Evolutionary conservation across 495 filamentous ascomycete genomes (phyloP).

Genomic region (Aspergillus funiculosus): DNA sequence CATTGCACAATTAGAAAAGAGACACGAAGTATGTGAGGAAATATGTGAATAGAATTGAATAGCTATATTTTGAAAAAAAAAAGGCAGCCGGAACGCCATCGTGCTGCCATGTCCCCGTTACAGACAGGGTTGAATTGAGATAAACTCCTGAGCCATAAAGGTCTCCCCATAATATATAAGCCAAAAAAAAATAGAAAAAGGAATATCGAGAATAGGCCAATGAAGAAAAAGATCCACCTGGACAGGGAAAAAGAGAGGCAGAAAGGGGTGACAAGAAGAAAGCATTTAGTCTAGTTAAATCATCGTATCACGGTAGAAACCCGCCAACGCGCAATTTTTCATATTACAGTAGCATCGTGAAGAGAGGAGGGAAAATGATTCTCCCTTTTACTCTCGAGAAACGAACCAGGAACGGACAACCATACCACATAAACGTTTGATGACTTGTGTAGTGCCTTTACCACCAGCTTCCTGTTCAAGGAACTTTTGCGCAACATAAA

Average conservation of each 20-base stretch:
- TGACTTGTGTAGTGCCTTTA: conserved; percentile 72
- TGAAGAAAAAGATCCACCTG: conserved; percentile 2
- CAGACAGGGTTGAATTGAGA: conserved; percentile 8
- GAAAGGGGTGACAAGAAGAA: conserved; percentile 4
- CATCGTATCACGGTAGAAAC: conserved; percentile 11
- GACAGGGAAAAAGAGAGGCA: not conserved
- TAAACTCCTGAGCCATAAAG: conserved; percentile 19
- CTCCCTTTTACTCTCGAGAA: conserved; percentile 31
- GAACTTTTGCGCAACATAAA: conserved; percentile 76
- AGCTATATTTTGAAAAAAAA: conserved; percentile 4
- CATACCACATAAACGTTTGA: conserved; percentile 71
- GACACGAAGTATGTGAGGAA: too few species aligned
- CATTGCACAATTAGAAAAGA: not conserved
- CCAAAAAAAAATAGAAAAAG: conserved; percentile 5
- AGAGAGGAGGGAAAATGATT: conserved; percentile 7
- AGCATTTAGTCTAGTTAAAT: conserved; percentile 20
- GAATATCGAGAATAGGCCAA: conserved; percentile 4
- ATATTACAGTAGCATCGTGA: conserved; percentile 21
- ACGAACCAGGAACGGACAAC: conserved; percentile 54
- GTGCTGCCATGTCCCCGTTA: conserved; percentile 16
- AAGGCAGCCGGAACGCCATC: conserved; percentile 21
- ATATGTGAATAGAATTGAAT: conserved; percentile 7
- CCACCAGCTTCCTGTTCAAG: conserved; percentile 65
- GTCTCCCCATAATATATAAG: conserved; percentile 4
- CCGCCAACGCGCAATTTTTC: conserved; percentile 18